Evolutionary conservation across 768 basidiomycete genomes (phyloP).

Genomic region (Russula sp.): DNA sequence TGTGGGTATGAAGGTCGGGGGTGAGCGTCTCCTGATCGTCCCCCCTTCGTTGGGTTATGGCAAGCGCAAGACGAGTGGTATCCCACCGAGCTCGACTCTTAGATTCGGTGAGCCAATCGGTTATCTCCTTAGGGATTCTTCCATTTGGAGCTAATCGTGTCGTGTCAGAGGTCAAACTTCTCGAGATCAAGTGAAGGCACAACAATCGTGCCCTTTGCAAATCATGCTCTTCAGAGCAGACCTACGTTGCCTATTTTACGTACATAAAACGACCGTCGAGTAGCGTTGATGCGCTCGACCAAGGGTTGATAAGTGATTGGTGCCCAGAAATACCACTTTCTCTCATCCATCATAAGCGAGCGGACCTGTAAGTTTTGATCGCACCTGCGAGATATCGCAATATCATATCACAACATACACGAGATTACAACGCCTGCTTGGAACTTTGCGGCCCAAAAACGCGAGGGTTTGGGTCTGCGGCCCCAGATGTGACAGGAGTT

Average conservation of each 20-base stretch:
- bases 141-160: conserved; percentile 16
- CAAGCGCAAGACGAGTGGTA: conserved; percentile 53
- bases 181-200: conserved; percentile 56
- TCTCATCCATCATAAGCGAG: conserved; percentile 11
- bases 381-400: neutral
- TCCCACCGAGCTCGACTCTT: conserved; percentile 80
- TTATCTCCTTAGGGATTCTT: neutral
- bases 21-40: conserved; percentile 78
- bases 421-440: neutral
- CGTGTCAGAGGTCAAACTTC: conserved; percentile 63
- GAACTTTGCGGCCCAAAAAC: neutral
- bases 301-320: conserved; percentile 3
- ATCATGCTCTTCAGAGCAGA: conserved; percentile 4
- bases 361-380: neutral
- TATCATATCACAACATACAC: neutral
- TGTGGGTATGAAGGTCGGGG: conserved; percentile 86
- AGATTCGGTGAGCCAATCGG: conserved; percentile 61
- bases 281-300: conserved; percentile 12
- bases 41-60: conserved; percentile 75
- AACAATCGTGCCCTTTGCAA: conserved; percentile 6
- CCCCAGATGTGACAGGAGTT: neutral
- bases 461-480: neutral
- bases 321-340: conserved; percentile 13
- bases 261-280: conserved; percentile 31
- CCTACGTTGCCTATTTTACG: conserved; percentile 15